Percentiles rank a stretch among this genome's conserved stretches.
Conservation (phyloP, 2,329 filamentous ascomycete species). For the Fusarium xyrophilum region DNA sequence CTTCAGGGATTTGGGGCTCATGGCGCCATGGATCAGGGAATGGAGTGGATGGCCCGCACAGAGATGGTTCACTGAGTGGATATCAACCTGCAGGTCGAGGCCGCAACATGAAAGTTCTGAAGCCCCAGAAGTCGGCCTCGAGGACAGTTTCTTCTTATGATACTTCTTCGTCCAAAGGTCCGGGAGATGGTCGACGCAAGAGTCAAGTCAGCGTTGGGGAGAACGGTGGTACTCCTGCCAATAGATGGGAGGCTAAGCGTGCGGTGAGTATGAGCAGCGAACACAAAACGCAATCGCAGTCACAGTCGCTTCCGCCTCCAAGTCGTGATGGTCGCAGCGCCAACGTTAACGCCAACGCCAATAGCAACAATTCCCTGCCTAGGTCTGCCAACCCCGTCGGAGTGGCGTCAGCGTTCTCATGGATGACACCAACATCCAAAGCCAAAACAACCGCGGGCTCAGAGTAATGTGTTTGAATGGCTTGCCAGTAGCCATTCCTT, state of each 20-base stretch:
- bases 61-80: constrained; percentile 63
- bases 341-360: constrained; percentile 48
- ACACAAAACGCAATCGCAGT: constrained; percentile 41
- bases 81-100: constrained; percentile 72
- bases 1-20: constrained; percentile 71
- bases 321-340: constrained; percentile 49
- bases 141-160: constrained; percentile 62
- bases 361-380: constrained; percentile 51
- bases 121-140: constrained; percentile 72
- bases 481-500: not conserved
- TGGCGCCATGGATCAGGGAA: constrained; percentile 68
- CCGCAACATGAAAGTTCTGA: constrained; percentile 88
- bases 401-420: constrained; percentile 91
- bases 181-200: constrained; percentile 61
- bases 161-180: constrained; percentile 53
- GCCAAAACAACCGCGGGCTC: constrained; percentile 46
- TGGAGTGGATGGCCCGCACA: constrained; percentile 60
- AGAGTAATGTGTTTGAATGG: constrained; percentile 16
- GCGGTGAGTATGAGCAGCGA: constrained; percentile 54
- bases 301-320: constrained; percentile 42
- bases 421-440: constrained; percentile 71
- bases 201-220: constrained; percentile 53
- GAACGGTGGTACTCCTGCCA: constrained; percentile 38
- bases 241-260: constrained; percentile 64
- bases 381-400: constrained; percentile 82